A percentile compares a stretch with the other conserved stretches of the same genome.
Evolutionary conservation across 148 eudicot genomes (phyloP).

Genomic region (Fallopia convolvulus): DNA sequence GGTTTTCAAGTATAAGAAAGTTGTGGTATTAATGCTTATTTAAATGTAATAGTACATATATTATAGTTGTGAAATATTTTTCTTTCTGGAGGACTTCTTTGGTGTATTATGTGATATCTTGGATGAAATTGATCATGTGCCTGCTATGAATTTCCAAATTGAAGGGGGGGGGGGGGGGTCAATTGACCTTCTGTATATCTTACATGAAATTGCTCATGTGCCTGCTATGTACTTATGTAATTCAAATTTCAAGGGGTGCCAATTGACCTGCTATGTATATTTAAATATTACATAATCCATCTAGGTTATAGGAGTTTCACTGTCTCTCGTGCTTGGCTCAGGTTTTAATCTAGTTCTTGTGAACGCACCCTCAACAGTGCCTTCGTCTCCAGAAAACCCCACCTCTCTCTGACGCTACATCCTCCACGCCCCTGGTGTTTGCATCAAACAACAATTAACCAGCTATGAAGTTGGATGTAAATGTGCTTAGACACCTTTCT

Average conservation of each 20-base stretch:
- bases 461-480: constrained; percentile 79
- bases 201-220: no score
- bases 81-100: constrained; percentile 38
- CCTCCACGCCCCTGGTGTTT: neutral
- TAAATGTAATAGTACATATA: neutral
- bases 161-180: no score
- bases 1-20: neutral
- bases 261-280: constrained; percentile 40
- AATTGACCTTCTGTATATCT: no score
- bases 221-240: neutral
- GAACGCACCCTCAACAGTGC: no score
- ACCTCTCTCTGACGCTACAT: neutral
- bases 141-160: constrained; percentile 23
- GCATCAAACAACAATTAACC: neutral
- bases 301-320: no score
- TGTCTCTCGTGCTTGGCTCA: no score
- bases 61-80: neutral
- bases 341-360: no score
- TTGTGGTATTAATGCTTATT: neutral
- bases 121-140: constrained; percentile 47
- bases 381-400: neutral
- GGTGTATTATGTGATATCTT: constrained; percentile 36
- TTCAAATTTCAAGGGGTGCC: constrained; percentile 47
- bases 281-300: no score
- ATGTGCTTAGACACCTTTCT: constrained; percentile 73